These are phyloP conservation scores for Xerocomus amazonicus DNA, from an alignment of 1,284 basidiomycete species.

Conservation along the genomic window DNA sequence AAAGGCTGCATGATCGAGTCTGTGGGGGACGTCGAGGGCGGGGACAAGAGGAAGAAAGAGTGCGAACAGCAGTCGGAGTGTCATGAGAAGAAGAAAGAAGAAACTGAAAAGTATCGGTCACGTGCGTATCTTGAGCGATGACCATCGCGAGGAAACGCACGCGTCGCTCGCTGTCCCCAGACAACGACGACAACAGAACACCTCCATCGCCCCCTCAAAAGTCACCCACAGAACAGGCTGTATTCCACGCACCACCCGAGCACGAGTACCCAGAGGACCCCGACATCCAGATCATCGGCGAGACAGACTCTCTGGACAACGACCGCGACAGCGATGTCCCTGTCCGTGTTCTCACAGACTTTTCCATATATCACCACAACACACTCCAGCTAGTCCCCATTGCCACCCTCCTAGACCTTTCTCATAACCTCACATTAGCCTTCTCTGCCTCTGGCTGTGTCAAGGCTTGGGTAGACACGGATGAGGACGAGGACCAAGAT, in stretches of 20 bases:
- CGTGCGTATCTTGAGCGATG: slow-evolving; percentile 25
- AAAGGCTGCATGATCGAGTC: slow-evolving; percentile 71
- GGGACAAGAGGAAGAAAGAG: slow-evolving; percentile 34
- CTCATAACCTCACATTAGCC: slow-evolving; percentile 12
- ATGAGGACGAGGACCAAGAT: slow-evolving; percentile 25
- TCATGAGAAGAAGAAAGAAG: slow-evolving; percentile 8
- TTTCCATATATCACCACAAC: slow-evolving; percentile 43
- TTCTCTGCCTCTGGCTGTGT: slow-evolving; percentile 38
- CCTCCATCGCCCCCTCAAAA: slow-evolving; percentile 4
- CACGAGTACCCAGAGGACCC: slow-evolving; percentile 27
- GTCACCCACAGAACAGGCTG: slow-evolving; percentile 1
- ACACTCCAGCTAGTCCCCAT: slow-evolving; percentile 38
- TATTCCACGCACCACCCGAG: slow-evolving; percentile 17
- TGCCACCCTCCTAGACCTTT: slow-evolving; percentile 34
- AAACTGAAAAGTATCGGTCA: slow-evolving; percentile 14
- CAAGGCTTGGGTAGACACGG: slow-evolving; percentile 28
- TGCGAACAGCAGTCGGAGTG: slow-evolving; percentile 21
- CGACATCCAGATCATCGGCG: slow-evolving; percentile 33
- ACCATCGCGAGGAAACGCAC: slow-evolving; percentile 22
- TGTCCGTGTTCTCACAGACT: slow-evolving; percentile 49
- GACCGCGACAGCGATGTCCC: slow-evolving; percentile 41
- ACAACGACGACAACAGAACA: slow-evolving; percentile 18
- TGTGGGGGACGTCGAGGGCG: slow-evolving; percentile 38
- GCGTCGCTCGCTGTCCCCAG: slow-evolving; percentile 25
- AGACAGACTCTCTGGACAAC: slow-evolving; percentile 28